Base-by-base conservation (phyloP, 352 stramenopile species). In the Phytopythium montanum region DNA sequence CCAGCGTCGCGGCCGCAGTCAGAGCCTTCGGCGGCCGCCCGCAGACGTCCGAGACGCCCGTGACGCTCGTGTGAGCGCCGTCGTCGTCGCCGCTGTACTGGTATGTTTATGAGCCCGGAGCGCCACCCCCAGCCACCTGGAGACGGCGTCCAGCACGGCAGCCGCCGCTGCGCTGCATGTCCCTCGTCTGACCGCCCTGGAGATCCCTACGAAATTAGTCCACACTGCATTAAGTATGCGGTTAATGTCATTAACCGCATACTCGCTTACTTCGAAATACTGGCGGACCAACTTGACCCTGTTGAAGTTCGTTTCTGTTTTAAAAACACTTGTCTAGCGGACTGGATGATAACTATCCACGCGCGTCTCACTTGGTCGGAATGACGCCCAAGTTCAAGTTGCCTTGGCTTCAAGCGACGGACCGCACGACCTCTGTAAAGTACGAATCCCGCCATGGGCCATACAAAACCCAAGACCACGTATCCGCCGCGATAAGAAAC, bases 21-120 rank as follows among this genome's bases (percentile, higher is more conserved):
- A 23, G 29, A 42, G 49, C 49, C 29, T 55, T 55, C 33, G 19
- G 16, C 19, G 26, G 18, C 8, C 49, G 49, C 2, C 49, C 49
- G 13, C 19, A 31, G 28, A 29, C 68, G 21, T 73, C 70, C 21
- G 65, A 75, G 56, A 49, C 60, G 60, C 42, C 61, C 1, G 49
- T 69, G 51, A 23, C 67, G 29, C 67, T 66, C 52, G 66, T 68
- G 21, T 70, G 64, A 59, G 2, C 41, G 28, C 29, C 39, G 18
- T 6, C 21, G 31, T 21, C 25, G 25, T 23, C 25, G 23, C 31
- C 12, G 10, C 13, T 44, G 38, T 21, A 19, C 18, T 21, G 25
- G 46, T 53, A 53, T 53, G n/a, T 53, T 53, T 53, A 53, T 53
- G 46, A 53, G 46, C 46, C 25, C 29, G n/a, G 26, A n/a, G 46